phyloP scores from a whole-genome alignment of 192 early-diverging fungal species.

The Jimgerdemannia flammicorona region DNA sequence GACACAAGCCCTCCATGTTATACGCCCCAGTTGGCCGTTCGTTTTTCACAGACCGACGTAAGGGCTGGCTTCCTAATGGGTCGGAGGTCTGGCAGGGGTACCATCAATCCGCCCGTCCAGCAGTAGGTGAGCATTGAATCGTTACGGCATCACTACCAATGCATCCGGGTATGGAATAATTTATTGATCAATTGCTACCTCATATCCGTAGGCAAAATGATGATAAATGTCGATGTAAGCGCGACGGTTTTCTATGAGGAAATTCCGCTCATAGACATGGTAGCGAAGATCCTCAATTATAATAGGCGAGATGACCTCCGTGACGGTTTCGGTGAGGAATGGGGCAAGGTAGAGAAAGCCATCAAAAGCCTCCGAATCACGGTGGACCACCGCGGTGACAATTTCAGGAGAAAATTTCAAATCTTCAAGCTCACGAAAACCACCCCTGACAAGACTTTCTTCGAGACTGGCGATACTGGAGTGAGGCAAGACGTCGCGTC shows the following conservation, averaged over 20 bases:
- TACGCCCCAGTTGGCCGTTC: constrained; percentile 83
- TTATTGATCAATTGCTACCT: constrained; percentile 1
- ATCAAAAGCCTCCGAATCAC: constrained; percentile 52
- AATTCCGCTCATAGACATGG: constrained; percentile 68
- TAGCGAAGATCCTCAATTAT: constrained; percentile 58
- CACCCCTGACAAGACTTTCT: constrained; percentile 67
- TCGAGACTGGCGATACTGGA: constrained; percentile 54
- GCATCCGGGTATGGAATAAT: constrained; percentile 1
- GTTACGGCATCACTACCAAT: not conserved
- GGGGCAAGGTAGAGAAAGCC: constrained; percentile 41
- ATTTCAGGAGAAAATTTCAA: constrained; percentile 63
- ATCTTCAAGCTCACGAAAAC: constrained; percentile 63
- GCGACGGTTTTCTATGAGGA: constrained; percentile 65
- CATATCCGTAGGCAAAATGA: constrained; percentile 40
- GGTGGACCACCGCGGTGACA: constrained; percentile 60
- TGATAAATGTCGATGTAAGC: constrained; percentile 70
- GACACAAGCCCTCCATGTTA: constrained; percentile 72
- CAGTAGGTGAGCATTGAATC: constrained; percentile 39
- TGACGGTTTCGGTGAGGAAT: constrained; percentile 39
- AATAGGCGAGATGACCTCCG: constrained; percentile 41
- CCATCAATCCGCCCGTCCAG: constrained; percentile 82
- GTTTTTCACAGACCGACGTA: constrained; percentile 81
- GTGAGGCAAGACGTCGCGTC: constrained; percentile 60
- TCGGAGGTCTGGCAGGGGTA: constrained; percentile 92
- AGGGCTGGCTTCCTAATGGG: constrained; percentile 55